Evolutionary conservation across 2,329 filamentous ascomycete species (phyloP), one percentile per base, ranked within the genome.

Genomic region (Fusarium albidum): DNA sequence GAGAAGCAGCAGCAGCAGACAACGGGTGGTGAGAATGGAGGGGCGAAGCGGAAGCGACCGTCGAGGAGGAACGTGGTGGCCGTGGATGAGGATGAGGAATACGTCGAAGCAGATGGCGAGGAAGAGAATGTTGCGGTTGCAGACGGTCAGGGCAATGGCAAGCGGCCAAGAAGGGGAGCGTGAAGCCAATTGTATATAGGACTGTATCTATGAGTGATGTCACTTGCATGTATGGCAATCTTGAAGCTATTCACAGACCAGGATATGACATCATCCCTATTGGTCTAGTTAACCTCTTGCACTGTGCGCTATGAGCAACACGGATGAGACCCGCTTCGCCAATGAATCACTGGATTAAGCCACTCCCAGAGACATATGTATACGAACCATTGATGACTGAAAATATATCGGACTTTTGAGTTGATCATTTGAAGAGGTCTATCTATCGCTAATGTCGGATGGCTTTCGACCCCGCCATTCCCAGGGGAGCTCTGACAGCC

Each of bases 41-140:
- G 60, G n/a, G 55, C 43, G 13, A 68, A 70, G 55, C 63, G 67
- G 37, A 67, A 65, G 39, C 61, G 66, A 21, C 31, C 42, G 2
- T 46, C 59, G 33, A 63, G 60, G 18, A 59, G 53, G 34, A 58
- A 49, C 17, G 60, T 38, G 12, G 46, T 42, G 9, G 60, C 48
- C 8, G 59, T 39, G n/a, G 54, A 51, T 8, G 64, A 48, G 9
- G 57, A 58, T n/a, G 63, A 50, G 7, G 52, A 61, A 12, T 28
- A 59, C 31, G 38, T 37, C 13, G 62, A 63, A 28, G 51, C 56
- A 13, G 59, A 49, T 25, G 63, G 34, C 4, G 56, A 55, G 21
- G 49, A 48, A 13, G 61, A 56, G 12, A 49, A 52, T 14, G 39
- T 25, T 21, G 29, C 41, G 13, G 18, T 38, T 14, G 40, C 21